Evolutionary conservation across 805 yeast species (phyloP).

Genomic region (Suhomyces sp.): DNA sequence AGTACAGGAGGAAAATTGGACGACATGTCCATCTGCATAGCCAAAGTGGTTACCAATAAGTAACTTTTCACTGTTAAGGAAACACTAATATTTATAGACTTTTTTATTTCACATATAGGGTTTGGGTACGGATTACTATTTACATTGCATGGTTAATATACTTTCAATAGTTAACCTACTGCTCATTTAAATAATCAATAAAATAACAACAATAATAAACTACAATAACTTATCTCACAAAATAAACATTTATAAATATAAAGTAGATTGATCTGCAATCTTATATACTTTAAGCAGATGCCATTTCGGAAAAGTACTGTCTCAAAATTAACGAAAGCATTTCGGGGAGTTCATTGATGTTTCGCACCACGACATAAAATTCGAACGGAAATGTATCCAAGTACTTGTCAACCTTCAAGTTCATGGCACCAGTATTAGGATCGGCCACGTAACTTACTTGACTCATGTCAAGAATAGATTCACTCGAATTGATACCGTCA

Average conservation of each 20-base stretch:
- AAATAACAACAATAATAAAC: background rate
- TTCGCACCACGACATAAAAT: conserved; percentile 88
- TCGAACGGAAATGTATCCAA: conserved; percentile 96
- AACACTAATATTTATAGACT: background rate
- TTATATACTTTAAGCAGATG: too few relatives aligned
- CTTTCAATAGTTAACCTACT: background rate
- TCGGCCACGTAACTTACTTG: conserved; percentile 84
- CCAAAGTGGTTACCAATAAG: conserved; percentile 32
- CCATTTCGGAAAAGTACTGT: conserved; percentile 79
- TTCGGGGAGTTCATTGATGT: conserved; percentile 85
- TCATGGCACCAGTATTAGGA: conserved; percentile 59
- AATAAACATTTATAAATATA: background rate
- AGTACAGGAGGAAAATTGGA: conserved; percentile 55
- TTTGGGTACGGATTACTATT: background rate
- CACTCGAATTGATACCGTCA: conserved; percentile 81
- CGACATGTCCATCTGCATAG: conserved; percentile 52
- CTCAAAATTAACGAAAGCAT: conserved; percentile 86
- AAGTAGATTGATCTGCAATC: too few relatives aligned
- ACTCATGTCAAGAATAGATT: conserved; percentile 90
- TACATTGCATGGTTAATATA: background rate
- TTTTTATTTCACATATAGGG: background rate
- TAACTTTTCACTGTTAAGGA: background rate
- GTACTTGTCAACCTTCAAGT: conserved; percentile 75
- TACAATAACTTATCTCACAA: background rate
- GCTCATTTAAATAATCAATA: background rate